Evolutionary conservation across 2,329 filamentous ascomycete species (phyloP).

Genomic region (Biscogniauxia mediterranea): DNA sequence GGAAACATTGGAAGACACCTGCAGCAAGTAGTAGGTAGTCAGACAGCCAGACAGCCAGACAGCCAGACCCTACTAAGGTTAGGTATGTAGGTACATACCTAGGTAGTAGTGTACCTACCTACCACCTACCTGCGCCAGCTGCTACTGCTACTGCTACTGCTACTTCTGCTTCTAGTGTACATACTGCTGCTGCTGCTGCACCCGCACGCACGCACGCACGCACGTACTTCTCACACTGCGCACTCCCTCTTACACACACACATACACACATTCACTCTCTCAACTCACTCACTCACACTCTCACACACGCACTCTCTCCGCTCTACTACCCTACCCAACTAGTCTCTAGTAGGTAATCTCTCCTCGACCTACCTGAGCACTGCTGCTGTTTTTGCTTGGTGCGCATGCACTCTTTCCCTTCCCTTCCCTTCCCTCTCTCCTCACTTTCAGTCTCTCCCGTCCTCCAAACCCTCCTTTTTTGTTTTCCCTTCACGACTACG

Average conservation of each 20-base stretch:
- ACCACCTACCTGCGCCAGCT: background rate
- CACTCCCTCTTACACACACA: background rate
- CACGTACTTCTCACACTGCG: background rate
- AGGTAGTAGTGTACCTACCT: background rate
- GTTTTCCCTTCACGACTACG: constrained; percentile 6
- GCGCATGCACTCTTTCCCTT: constrained; percentile 25
- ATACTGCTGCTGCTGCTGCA: constrained; percentile 3
- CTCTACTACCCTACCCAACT: constrained; percentile 1
- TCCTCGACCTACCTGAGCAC: constrained; percentile 3
- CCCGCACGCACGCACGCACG: background rate
- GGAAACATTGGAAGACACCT: too few species aligned
- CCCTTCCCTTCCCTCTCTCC: constrained; percentile 20
- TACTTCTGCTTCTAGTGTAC: background rate
- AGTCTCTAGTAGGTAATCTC: constrained; percentile 6
- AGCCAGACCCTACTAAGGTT: too few species aligned
- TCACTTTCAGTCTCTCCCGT: constrained; percentile 15
- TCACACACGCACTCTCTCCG: constrained; percentile 8
- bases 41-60: too few species aligned
- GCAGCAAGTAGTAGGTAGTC: too few species aligned
- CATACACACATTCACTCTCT: background rate
- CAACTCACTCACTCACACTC: background rate
- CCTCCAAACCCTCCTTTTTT: constrained; percentile 23
- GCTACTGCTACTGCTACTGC: constrained; percentile 2
- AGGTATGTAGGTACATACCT: too few species aligned
- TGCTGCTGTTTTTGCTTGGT: constrained; percentile 27